Evolutionary conservation across 768 basidiomycete species (phyloP), one percentile per base, ranked within the genome.

Genomic region (Collybiopsis luxurians): DNA sequence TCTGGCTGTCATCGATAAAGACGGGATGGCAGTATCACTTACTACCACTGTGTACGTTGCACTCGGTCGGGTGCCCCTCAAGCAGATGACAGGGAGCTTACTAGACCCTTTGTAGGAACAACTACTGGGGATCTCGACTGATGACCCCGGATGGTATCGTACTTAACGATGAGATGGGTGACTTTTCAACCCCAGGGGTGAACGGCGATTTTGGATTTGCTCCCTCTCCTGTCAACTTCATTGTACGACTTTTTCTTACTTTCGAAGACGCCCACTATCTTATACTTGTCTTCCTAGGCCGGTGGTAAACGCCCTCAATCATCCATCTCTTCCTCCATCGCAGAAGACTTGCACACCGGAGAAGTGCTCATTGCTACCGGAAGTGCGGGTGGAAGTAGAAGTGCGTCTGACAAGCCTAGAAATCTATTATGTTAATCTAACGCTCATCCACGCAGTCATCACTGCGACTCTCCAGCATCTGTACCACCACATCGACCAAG

Each of bases 381-480:
- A 26, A 66, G 69, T 0, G 74, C 73, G 12, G 74, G 74, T 15
- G 74, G 74, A 10, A 62, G 61, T 21, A 61, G 66, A 21, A 73
- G 53, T 54, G 30, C 3, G 53, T 31, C 6, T 31, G 6, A 17
- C 21, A n/a, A n/a, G n/a, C 17, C 11, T 9, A 38, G 2, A 17
- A 15, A 38, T 52, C 2, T 21, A 30, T 26, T 17, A 7, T 9
- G 27, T 31, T 17, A 5, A 19, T 2, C 50, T 24, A 3, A n/a
- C 2, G 15, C 2, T 21, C 9, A 17, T 28, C 43, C 13, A 28
- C 2, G 10, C 15, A 54, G 53, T 73, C 64, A 72, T 73, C 59
- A 75, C 73, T 10, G 67, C 71, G 11, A 75, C 72, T 13, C 59
- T 74, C 26, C 72, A 75, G 55, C 58, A 73, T 45, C 59, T 74